Evolutionary conservation across 305 asterid species (phyloP).

Genomic region (Fraxinus floribunda): DNA sequence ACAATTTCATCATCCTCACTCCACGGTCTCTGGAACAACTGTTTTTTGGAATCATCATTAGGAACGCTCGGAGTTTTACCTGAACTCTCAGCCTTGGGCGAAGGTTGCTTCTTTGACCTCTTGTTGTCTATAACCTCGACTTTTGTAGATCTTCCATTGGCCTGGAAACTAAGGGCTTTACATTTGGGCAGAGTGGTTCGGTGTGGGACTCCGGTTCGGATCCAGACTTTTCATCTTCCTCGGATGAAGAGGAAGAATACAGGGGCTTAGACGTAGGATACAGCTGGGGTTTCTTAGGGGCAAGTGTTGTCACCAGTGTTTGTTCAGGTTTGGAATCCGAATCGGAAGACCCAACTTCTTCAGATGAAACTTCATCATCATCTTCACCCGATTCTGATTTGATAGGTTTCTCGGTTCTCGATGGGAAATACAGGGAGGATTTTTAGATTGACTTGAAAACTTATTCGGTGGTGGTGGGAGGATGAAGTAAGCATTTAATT

Average conservation of each 20-base stretch:
- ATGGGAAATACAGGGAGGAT: no score
- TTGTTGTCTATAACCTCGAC: slow-evolving; percentile 32
- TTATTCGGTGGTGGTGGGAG: no score
- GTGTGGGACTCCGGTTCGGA: slow-evolving; percentile 41
- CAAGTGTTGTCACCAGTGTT: slow-evolving; percentile 14
- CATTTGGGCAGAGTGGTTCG: slow-evolving; percentile 24
- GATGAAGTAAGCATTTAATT: no score
- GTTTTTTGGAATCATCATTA: slow-evolving; percentile 33
- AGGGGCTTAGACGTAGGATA: slow-evolving; percentile 10
- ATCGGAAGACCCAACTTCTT: slow-evolving; percentile 21
- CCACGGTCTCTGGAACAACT: slow-evolving; percentile 53
- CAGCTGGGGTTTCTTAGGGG: slow-evolving; percentile 27
- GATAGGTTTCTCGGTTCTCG: slow-evolving; percentile 26
- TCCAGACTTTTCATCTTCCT: slow-evolving; percentile 30
- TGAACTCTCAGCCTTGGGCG: slow-evolving; percentile 23
- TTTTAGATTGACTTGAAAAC: no score
- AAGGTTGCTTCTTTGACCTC: slow-evolving; percentile 46
- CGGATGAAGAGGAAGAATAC: slow-evolving; percentile 28
- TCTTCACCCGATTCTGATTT: slow-evolving; percentile 34
- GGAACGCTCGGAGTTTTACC: slow-evolving; percentile 22
- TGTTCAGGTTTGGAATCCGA: slow-evolving; percentile 24
- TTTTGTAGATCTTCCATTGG: slow-evolving; percentile 26
- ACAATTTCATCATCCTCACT: slow-evolving; percentile 61
- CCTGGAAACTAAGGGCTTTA: slow-evolving; percentile 31
- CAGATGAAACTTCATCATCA: slow-evolving; percentile 28